phyloP scores from a whole-genome alignment of 2,329 filamentous ascomycete genomes.

The Clarireedia paspali region DNA sequence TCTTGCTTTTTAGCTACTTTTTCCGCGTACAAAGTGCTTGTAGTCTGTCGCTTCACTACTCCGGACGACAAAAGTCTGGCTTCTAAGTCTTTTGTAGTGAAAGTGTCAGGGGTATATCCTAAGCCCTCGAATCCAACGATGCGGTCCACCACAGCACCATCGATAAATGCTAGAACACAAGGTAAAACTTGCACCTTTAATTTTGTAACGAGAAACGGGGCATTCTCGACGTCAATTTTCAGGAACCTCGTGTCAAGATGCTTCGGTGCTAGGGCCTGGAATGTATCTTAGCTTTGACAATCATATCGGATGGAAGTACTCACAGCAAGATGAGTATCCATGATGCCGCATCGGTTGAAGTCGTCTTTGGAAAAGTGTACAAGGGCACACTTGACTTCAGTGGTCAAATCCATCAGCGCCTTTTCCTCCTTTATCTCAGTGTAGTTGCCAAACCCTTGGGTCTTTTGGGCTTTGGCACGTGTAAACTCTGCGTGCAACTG shows the following conservation, averaged over 20 bases:
- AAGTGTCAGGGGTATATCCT: slow-evolving; percentile 42
- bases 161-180: slow-evolving; percentile 49
- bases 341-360: slow-evolving; percentile 34
- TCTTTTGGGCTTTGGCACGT: slow-evolving; percentile 43
- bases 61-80: slow-evolving; percentile 41
- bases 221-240: slow-evolving; percentile 51
- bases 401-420: slow-evolving; percentile 41
- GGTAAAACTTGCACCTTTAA: slow-evolving; percentile 50
- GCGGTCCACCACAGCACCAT: slow-evolving; percentile 46
- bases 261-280: slow-evolving; percentile 41
- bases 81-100: slow-evolving; percentile 47
- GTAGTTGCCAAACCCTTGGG: slow-evolving; percentile 44
- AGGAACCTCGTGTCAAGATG: slow-evolving; percentile 52
- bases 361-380: slow-evolving; percentile 36
- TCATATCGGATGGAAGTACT: background rate
- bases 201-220: slow-evolving; percentile 50
- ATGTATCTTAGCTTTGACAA: slow-evolving; percentile 1
- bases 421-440: slow-evolving; percentile 51
- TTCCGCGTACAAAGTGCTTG: slow-evolving; percentile 35
- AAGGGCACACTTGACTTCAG: slow-evolving; percentile 31
- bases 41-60: slow-evolving; percentile 44
- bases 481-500: slow-evolving; percentile 49
- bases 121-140: slow-evolving; percentile 53
- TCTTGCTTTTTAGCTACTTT: slow-evolving; percentile 31
- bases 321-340: slow-evolving; percentile 34